Base-by-base conservation (phyloP, 2,329 filamentous ascomycete genomes). In the Metarhizium brunneum region DNA sequence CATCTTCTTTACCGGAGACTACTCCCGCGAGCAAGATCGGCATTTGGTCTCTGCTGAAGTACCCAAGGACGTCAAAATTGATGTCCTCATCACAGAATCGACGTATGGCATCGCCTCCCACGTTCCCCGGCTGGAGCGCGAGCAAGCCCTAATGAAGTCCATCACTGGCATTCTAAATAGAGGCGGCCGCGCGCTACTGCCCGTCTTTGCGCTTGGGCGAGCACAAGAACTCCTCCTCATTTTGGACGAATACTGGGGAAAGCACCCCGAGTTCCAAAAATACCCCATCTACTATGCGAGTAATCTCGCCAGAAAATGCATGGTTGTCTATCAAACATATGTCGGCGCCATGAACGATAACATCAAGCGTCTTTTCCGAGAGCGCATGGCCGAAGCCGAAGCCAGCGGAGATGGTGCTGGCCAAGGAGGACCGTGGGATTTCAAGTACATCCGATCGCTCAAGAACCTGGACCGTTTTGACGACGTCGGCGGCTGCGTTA, bases 271-370 rank as follows among this genome's bases (percentile, higher is more conserved):
- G 63, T 90, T 86, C 62, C 92, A 96, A 61, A 91, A 89, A 61
- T 87, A 88, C 40, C 94, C 94, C 5, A 97, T 99, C 59, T 99
- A 97, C 75, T 99, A 97, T 70, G 95, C 95, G 54, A 94, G 90
- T 64, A 96, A 95, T 65, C 82, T 97, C 47, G 94, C 94, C 1
- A 80, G 92, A 59, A 94, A 96, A 71, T 99, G 94, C 74, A 99
- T 99, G 94, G 83, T 96, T 35, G 91, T 97, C 3, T 99, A 99
- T 68, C 94, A 97, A 69, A 99, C 94, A 1, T 99, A 97, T 65
- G 90, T 97, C 51, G 90, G 92, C 51, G 91, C 92, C 55, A 99
- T 99, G 94, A 99, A 99, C 69, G 92, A 97, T 66, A 97, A 96
- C 65, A 97, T 99, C 76, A 96, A 96, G 70, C 84, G 90, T 11